Conservation (phyloP, 2,329 filamentous ascomycete species). For the Colletotrichum truncatum region DNA sequence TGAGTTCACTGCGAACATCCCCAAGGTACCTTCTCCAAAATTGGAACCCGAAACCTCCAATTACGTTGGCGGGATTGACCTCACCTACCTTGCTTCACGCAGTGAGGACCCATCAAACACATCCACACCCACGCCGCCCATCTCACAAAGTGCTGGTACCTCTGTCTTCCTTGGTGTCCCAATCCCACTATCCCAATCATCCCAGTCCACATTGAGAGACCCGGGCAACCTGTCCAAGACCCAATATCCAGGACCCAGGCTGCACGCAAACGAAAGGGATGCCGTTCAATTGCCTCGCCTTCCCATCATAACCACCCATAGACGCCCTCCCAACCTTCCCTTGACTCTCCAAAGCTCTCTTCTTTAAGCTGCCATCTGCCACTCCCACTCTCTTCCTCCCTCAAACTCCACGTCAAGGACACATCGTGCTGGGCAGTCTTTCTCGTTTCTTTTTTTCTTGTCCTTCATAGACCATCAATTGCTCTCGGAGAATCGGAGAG, state of each 20-base stretch:
- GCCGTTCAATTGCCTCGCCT: conserved; percentile 25
- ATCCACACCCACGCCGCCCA: conserved; percentile 27
- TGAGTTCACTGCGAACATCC: conserved; percentile 19
- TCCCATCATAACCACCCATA: conserved; percentile 22
- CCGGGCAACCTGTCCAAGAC: conserved; percentile 13
- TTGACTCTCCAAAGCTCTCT: conserved; percentile 21
- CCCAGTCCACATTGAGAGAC: conserved; percentile 23
- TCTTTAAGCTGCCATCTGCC: conserved; percentile 31
- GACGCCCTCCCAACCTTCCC: conserved; percentile 21
- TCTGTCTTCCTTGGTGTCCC: neutral
- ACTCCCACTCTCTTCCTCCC: conserved; percentile 4
- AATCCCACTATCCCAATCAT: conserved; percentile 28
- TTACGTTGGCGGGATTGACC: conserved; percentile 26
- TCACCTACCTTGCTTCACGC: conserved; percentile 23
- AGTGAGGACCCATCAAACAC: conserved; percentile 24
- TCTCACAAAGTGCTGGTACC: conserved; percentile 11
- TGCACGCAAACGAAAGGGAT: conserved; percentile 26
- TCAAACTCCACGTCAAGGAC: conserved; percentile 25
- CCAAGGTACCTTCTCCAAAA: conserved; percentile 22
- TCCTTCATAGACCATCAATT: conserved; percentile 30
- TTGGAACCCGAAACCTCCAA: conserved; percentile 24
- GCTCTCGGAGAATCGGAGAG: conserved; percentile 23
- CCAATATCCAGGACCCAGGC: conserved; percentile 27
- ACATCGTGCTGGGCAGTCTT: conserved; percentile 24
- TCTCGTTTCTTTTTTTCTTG: conserved; percentile 30